Base-by-base conservation (phyloP, 2,329 filamentous ascomycete species). In the Acarospora socialis region DNA sequence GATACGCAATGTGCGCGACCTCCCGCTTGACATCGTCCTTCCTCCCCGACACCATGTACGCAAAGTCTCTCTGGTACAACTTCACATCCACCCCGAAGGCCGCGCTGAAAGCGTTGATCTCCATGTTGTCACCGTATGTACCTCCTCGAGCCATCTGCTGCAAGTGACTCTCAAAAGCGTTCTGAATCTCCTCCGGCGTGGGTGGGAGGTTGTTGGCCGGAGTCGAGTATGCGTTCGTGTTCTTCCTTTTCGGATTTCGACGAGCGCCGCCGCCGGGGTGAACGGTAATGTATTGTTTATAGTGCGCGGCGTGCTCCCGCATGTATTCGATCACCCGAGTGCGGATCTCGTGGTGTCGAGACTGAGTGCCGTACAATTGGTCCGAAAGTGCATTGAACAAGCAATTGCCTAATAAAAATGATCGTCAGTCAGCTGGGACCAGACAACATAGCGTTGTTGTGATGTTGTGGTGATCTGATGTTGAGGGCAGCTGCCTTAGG, bases 301-400 rank as follows among this genome's bases (percentile, higher is more conserved):
- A 81, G 46, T 77, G 69, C 32, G 64, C 61, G 35, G 64, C 57
- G 46, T 77, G 61, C 17, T 59, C 57, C 38, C 65, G 64, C 61
- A 81, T 77, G 50, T 78, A 70, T 36, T 66, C 53, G 41, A 77
- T 70, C 30, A 76, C 63, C 27, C 53, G 56, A 29, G 59, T 55
- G 30, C 76, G 73, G 44, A 81, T 72, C 43, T 68, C 59, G 33
- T 56, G 50, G 46, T 73, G 68, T 40, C 66, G 59, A 37, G 62
- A 56, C 46, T 73, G 67, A 46, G 67, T 54, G 40, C 72, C 74
- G 48, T 71, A 76, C 32, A 79, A 52, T 57, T 80, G 73, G 49
- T 78, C 72, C 41, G 70, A 73, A 22, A 78, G 60, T 39, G 73
- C 73, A 52, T 73, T 71, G 57, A 78, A 79, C 21, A 79, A 65